Evolutionary conservation across 805 yeast genomes (phyloP), one percentile per base, ranked within the genome.

Genomic region (Barnettozyma pratensis): DNA sequence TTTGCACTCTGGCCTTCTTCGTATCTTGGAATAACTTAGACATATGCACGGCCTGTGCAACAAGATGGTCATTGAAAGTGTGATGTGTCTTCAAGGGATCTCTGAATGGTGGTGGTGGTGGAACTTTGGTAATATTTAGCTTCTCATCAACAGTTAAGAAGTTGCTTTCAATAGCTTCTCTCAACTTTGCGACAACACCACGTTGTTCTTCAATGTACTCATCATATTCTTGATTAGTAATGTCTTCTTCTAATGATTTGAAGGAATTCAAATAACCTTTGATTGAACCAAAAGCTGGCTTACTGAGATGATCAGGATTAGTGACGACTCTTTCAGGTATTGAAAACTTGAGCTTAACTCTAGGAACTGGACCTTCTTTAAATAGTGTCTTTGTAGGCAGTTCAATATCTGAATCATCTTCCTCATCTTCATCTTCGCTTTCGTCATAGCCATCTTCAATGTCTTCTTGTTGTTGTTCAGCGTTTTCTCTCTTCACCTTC

Each of bases 1-100:
- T 75, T n/a, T 83, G 76, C 12, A 81, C 76, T 53, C 85, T 86
- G 28, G 77, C 76, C 49, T 73, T 79, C 48, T 87, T 74, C 48
- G 78, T 74, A 52, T 84, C 91, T 44, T 77, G 79, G 51, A 89
- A 80, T 9, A 87, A 66, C 54, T 80, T 83, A 5, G 96, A 77
- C 55, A 88, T 77, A 40, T 80, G 74, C 29, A 82, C 63, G 2
- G 91, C 95, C 54, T 92, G 98, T 1, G 83, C 76, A 0, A 89
- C 64, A 30, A 94, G 67, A 63, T 87, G 83, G 58, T 91, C 97
- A 41, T 77, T 76, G 58, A 79, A 83, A 0, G 91, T 79, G 12
- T 73, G 72, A 14, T 61, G 55, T 39, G 65, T 65, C 49, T 59
- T 66, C 59, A 83, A 56, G 55, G 80, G 70, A 56, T 87, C 80